phyloP scores from a whole-genome alignment of 257 asterid species.

The Jacaranda copaia region DNA sequence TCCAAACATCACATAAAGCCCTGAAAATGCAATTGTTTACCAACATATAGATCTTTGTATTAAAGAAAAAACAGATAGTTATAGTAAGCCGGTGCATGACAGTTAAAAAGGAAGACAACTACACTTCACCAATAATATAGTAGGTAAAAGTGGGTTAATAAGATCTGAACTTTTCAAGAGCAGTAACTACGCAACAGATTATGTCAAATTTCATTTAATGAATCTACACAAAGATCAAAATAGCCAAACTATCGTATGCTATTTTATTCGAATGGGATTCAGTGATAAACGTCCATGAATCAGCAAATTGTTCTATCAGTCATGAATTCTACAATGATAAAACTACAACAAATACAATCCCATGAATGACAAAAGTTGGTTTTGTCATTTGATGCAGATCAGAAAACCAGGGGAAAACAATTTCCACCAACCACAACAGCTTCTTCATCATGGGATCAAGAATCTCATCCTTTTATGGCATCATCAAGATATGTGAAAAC shows the following conservation, averaged over 20 bases:
- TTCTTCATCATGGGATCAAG: constrained; percentile 48
- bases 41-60: constrained; percentile 26
- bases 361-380: constrained; percentile 45
- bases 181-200: constrained; percentile 26
- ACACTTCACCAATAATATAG: not conserved
- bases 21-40: constrained; percentile 8
- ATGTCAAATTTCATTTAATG: constrained; percentile 39
- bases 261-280: constrained; percentile 51
- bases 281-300: constrained; percentile 61
- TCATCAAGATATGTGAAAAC: constrained; percentile 55
- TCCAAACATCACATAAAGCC: constrained; percentile 17
- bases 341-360: constrained; percentile 66
- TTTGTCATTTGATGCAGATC: constrained; percentile 45
- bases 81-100: constrained; percentile 8
- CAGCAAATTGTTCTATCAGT: constrained; percentile 61
- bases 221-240: constrained; percentile 31
- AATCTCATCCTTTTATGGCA: constrained; percentile 47
- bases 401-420: constrained; percentile 33
- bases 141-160: not conserved
- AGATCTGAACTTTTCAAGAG: not conserved
- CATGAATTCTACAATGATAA: constrained; percentile 65
- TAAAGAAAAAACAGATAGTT: constrained; percentile 20
- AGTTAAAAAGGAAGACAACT: constrained; percentile 16
- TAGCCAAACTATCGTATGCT: constrained; percentile 48
- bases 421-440: constrained; percentile 42